A percentile compares a stretch with the other conserved stretches of the same genome.
These are phyloP conservation scores for Cicer pinnatifidum DNA, from an alignment of 306 rosid species.

Conservation along the genomic window DNA sequence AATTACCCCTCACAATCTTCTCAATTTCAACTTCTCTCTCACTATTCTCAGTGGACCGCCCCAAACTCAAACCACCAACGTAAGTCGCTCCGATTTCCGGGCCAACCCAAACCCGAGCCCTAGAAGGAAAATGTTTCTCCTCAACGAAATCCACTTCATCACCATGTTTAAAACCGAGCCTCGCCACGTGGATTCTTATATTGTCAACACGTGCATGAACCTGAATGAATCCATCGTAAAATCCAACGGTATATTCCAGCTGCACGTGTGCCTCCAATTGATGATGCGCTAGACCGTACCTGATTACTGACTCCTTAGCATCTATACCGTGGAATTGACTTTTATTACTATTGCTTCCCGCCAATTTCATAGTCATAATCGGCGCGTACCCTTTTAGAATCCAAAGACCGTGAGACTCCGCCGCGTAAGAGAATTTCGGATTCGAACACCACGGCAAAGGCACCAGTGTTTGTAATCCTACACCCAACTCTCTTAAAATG, in stretches of 20 bases:
- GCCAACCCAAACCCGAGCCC: slow-evolving; percentile 80
- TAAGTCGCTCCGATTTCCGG: slow-evolving; percentile 87
- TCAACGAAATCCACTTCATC: slow-evolving; percentile 58
- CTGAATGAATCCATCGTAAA: slow-evolving; percentile 66
- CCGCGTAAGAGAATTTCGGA: slow-evolving; percentile 65
- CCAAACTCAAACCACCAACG: slow-evolving; percentile 73
- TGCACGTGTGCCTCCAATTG: slow-evolving; percentile 84
- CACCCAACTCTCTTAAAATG: slow-evolving; percentile 58
- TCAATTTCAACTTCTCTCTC: slow-evolving; percentile 70
- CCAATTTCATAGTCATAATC: slow-evolving; percentile 66
- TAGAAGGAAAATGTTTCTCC: slow-evolving; percentile 76
- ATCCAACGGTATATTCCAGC: slow-evolving; percentile 71
- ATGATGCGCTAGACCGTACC: slow-evolving; percentile 80
- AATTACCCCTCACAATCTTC: slow-evolving; percentile 60
- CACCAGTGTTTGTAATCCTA: slow-evolving; percentile 60
- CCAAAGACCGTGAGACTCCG: slow-evolving; percentile 84
- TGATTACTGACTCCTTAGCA: slow-evolving; percentile 66
- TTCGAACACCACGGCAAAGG: slow-evolving; percentile 39
- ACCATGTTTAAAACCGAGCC: slow-evolving; percentile 56
- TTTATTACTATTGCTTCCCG: slow-evolving; percentile 44
- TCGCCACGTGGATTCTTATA: slow-evolving; percentile 68
- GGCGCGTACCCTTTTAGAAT: slow-evolving; percentile 81
- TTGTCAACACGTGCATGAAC: slow-evolving; percentile 82
- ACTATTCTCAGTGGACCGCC: slow-evolving; percentile 68
- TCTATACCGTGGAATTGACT: slow-evolving; percentile 52